phyloP scores from a whole-genome alignment of 192 early-diverging fungal species.

The Coemansia sp. region DNA sequence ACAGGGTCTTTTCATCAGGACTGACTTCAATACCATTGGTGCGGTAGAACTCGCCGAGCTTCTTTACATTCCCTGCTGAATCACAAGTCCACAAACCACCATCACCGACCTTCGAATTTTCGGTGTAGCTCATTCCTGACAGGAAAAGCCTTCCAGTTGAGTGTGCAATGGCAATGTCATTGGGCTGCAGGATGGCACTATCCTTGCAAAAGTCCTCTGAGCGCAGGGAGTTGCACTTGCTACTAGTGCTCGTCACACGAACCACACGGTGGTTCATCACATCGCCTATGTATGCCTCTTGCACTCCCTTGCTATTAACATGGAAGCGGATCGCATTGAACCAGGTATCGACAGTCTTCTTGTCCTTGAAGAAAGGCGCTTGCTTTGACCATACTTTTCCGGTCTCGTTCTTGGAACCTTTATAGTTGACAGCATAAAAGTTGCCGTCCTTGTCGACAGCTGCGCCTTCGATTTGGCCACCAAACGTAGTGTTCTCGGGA shows the following conservation, averaged over 20 bases:
- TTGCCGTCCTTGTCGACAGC: slow-evolving; percentile 55
- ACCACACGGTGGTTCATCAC: slow-evolving; percentile 45
- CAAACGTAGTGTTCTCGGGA: slow-evolving; percentile 40
- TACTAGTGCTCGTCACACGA: slow-evolving; percentile 13
- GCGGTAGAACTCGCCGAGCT: slow-evolving; percentile 44
- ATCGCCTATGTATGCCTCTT: slow-evolving; percentile 50
- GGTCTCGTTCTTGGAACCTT: slow-evolving; percentile 14
- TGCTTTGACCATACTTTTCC: slow-evolving; percentile 20
- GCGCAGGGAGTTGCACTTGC: slow-evolving; percentile 9
- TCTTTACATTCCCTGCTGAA: slow-evolving; percentile 31
- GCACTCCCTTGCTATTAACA: slow-evolving; percentile 17
- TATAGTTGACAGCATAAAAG: slow-evolving; percentile 55
- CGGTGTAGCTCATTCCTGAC: slow-evolving; percentile 51
- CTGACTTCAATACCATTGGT: slow-evolving; percentile 64
- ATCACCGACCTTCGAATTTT: slow-evolving; percentile 34
- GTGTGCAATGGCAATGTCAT: slow-evolving; percentile 56
- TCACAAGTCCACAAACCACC: slow-evolving; percentile 60
- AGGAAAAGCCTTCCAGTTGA: slow-evolving; percentile 38
- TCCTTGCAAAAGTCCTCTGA: slow-evolving; percentile 34
- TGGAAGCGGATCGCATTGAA: slow-evolving; percentile 58
- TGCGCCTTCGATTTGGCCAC: slow-evolving; percentile 57
- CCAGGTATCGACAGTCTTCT: slow-evolving; percentile 16
- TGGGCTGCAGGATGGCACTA: slow-evolving; percentile 48
- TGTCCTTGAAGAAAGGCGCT: slow-evolving; percentile 29
- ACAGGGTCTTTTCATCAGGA: slow-evolving; percentile 58